Evolutionary conservation across 176 grass and related monocot genomes (phyloP), one percentile per base, ranked within the genome.

Genomic region (Carex littledalei): DNA sequence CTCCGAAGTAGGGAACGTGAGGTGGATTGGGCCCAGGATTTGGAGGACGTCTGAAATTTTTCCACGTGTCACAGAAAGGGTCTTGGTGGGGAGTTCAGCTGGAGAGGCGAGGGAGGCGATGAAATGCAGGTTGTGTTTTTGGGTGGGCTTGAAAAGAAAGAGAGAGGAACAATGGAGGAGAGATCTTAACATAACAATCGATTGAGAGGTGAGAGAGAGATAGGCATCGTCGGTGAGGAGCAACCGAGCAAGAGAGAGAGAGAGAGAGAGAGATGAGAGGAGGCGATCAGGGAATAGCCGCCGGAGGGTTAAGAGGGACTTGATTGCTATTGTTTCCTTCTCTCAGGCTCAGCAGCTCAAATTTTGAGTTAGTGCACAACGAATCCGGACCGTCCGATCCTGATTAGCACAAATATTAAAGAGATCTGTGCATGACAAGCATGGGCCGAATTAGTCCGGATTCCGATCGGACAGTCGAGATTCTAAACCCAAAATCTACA

Each of bases 151-250:
- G 80, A 84, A 55, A 39, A 24, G 80, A 76, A 37, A 73, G 55
- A 96, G 65, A 22, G 81, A 89, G 39, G 87, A 72, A 66, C 74
- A 85, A 7, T 85, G 81, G 41, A 90, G 85, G 59, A 91, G 77
- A 89, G 91, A 85, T 80, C 84, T 89, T 91, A 93, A 87, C 94
- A 96, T 96, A 90, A 88, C 87, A 68, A 52, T 91, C 80, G 78
- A 43, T 83, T 83, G 78, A 79, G 15, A 63, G 43, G 72, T 85
- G 73, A 81, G 85, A 89, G 81, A 81, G 85, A 81, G 85, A 91
- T 37, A 31, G 66, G 80, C 93, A 89, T 65, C 75, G 35, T 81
- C n/a, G 57, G 75, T 8, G 86, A 79, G 53, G 84, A 88, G 41
- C 18, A 49, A 49, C 83, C 73, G 72, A 11, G 86, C 72, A 57